Conservation (phyloP, 139 green algal genomes). For the Astrephomene gubernaculifera region DNA sequence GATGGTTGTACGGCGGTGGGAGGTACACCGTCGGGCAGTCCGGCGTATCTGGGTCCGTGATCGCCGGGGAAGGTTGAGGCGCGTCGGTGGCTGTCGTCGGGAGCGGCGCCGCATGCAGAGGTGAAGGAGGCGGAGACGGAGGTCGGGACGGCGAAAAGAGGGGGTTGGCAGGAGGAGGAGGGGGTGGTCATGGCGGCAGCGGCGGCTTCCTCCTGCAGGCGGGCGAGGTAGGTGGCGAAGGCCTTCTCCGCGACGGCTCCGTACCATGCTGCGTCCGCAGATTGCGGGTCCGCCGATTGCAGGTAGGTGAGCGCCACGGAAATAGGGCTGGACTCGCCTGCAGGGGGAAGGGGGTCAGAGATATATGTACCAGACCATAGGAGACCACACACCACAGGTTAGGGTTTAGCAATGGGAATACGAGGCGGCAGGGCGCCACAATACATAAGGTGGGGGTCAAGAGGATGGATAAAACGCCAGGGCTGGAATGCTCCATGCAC, state of each 20-base stretch:
- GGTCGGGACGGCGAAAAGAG: too few relatives aligned
- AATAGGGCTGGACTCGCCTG: constrained; percentile 45
- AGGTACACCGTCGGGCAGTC: not conserved
- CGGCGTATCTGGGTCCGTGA: constrained; percentile 3
- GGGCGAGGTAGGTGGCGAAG: constrained; percentile 30
- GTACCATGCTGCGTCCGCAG: constrained; percentile 46
- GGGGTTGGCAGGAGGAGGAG: too few relatives aligned
- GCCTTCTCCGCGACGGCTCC: constrained; percentile 18
- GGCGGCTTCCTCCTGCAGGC: constrained; percentile 25
- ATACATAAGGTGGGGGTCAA: too few relatives aligned
- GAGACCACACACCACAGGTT: too few relatives aligned
- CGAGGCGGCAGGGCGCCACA: too few relatives aligned
- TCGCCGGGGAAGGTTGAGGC: constrained; percentile 20
- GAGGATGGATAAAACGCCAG: too few relatives aligned
- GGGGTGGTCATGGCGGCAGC: not conserved
- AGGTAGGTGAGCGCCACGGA: constrained; percentile 46
- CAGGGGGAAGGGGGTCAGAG: not conserved
- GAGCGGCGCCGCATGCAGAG: too few relatives aligned
- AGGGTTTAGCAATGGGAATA: too few relatives aligned
- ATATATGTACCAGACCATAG: not conserved
- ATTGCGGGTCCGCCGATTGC: constrained; percentile 1
- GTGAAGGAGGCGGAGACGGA: too few relatives aligned
- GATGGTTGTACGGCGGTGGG: not conserved
- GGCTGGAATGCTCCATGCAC: too few relatives aligned
- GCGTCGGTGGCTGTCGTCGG: not conserved